Base-by-base conservation (phyloP, 148 eudicot species). In the Arctostaphylos glauca region DNA sequence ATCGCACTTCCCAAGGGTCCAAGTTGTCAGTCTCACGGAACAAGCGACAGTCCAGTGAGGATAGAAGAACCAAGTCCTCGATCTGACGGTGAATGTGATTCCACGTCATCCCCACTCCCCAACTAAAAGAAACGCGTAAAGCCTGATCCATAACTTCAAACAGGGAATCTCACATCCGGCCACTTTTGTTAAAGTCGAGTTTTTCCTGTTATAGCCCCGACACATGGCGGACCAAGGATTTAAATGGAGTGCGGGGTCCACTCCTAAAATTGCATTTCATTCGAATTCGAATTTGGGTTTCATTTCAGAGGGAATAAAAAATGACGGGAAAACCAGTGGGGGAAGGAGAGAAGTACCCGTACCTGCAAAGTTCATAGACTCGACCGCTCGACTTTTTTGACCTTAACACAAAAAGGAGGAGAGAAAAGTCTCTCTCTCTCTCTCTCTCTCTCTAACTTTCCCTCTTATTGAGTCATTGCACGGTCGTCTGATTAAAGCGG, bases 351-450 rank as follows among this genome's bases (percentile, higher is more conserved):
- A 78, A 75, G 15, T 25, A 55, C 78, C n/a, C 44, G 25, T 44
- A 23, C 76, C 68, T 83, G 70, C 64, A 18, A 74, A 52, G 83
- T 31, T 0, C 38, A 31, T 31, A 31, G 38, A 31, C 38, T 31
- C 38, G 38, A 31, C 38, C 38, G 87, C 80, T 90, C 80, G n/a
- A 71, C 89, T 89, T 90, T 84, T 41, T 92, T 92, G 88, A 89
- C 89, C 83, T 79, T 52, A 82, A 80, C 85, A 74, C 73, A 64
- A 82, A 74, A 59, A 77, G 54, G 38, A 70, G 76, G 49, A 70
- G 86, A 80, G 89, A 87, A 87, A 86, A 86, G 85, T 43, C 71
- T 64, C 64, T 87, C 71, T 3, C 81, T 76, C 74, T 74, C 19
- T 43, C 38, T 48, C 18, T 55, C 88, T 84, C 83, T 86, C 84